A percentile compares a stretch with the other conserved stretches of the same genome.
These are phyloP conservation scores for Trichoderma virens DNA, from an alignment of 495 filamentous ascomycete genomes.

Conservation along the genomic window DNA sequence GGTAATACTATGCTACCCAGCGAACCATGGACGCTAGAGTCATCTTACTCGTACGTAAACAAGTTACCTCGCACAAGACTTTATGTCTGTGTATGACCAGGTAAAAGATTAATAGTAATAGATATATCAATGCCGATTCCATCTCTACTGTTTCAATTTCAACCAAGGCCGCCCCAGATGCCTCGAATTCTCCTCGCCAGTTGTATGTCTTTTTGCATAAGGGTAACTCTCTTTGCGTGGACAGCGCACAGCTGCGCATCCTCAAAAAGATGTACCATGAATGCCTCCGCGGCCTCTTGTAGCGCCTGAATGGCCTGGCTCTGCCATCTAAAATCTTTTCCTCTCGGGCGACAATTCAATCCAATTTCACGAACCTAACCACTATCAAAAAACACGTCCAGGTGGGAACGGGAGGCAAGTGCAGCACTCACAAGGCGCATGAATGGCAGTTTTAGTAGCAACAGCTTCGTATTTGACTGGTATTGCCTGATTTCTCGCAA, in stretches of 20 bases:
- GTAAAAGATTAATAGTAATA: neutral
- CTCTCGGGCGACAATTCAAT: conserved; percentile 39
- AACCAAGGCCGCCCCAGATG: conserved; percentile 45
- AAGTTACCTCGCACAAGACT: neutral
- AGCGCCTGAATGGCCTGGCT: conserved; percentile 83
- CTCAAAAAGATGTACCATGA: conserved; percentile 88
- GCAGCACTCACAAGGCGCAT: conserved; percentile 48
- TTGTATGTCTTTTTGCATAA: conserved; percentile 97
- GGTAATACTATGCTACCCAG: neutral
- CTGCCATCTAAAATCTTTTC: conserved; percentile 75
- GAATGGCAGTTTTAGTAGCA: conserved; percentile 59
- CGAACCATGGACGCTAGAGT: neutral
- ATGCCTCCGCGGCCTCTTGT: conserved; percentile 89
- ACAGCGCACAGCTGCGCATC: conserved; percentile 94
- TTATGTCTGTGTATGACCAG: neutral
- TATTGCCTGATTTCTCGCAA: conserved; percentile 61
- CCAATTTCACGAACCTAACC: conserved; percentile 77
- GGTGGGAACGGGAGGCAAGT: neutral
- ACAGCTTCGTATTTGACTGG: conserved; percentile 55
- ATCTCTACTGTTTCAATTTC: neutral
- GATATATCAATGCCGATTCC: neutral
- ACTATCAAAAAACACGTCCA: conserved; percentile 9
- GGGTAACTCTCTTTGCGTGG: conserved; percentile 91
- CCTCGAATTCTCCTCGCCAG: conserved; percentile 75
- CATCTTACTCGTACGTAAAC: neutral